Percentiles rank a stretch among this genome's conserved stretches.
Conservation (phyloP, 306 rosid genomes). For the Gynostemma pentaphyllum region DNA sequence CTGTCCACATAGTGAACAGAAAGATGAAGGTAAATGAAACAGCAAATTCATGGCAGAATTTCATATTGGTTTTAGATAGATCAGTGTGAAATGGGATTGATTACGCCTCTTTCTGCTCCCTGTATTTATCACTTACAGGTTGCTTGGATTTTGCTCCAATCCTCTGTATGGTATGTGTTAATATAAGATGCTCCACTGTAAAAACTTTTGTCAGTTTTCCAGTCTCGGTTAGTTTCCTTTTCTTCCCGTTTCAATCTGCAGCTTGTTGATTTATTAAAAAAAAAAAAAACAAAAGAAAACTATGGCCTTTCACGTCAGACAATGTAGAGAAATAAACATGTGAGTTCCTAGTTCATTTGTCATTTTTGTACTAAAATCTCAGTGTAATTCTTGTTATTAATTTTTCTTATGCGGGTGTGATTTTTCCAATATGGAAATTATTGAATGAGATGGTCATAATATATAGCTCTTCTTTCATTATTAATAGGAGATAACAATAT, state of each 20-base stretch:
- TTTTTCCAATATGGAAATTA: neutral
- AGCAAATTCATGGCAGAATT: neutral
- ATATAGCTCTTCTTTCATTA: no score
- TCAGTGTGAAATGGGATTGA: neutral
- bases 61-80: slow-evolving; percentile 4
- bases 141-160: slow-evolving; percentile 3
- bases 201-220: neutral
- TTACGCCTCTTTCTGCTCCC: neutral
- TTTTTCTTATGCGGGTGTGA: neutral
- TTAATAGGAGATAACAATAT: no score
- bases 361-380: neutral
- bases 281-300: no score
- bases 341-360: neutral
- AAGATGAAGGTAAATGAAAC: neutral
- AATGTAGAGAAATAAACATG: slow-evolving; percentile 8
- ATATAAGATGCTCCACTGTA: neutral
- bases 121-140: neutral
- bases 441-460: no score
- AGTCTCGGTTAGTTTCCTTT: neutral
- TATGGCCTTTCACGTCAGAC: neutral
- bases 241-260: neutral
- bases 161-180: neutral
- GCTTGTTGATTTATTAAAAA: neutral
- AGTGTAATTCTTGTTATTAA: neutral
- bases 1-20: neutral